Percentiles rank a stretch among this genome's conserved stretches.
phyloP scores from a whole-genome alignment of 345 rosid genomes.

The Carallia brachiata region DNA sequence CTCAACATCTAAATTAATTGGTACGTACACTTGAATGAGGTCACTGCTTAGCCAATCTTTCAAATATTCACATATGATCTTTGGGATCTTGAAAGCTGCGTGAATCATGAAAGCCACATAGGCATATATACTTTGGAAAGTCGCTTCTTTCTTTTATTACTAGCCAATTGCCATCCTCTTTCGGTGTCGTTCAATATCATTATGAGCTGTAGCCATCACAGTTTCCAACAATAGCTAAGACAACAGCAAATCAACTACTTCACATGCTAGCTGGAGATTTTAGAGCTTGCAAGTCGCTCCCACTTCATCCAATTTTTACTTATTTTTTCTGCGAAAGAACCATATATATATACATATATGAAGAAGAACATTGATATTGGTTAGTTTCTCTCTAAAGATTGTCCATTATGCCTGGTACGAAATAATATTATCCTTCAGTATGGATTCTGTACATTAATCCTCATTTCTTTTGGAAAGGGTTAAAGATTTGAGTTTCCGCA shows the following conservation, averaged over 20 bases:
- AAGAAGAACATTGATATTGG: too few species aligned
- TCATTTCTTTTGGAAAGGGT: too few species aligned
- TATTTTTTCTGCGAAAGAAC: too few species aligned
- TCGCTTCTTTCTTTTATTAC: conserved; percentile 1
- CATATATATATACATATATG: too few species aligned
- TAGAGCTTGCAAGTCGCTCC: too few species aligned
- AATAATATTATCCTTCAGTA: too few species aligned
- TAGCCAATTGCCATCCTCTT: conserved; percentile 3
- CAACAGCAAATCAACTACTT: not conserved
- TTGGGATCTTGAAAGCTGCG: conserved; percentile 6
- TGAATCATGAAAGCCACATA: not conserved
- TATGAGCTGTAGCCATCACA: conserved; percentile 21
- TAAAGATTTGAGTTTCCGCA: too few species aligned
- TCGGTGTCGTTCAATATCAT: not conserved
- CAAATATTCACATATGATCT: not conserved
- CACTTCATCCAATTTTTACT: too few species aligned
- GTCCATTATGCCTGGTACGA: too few species aligned
- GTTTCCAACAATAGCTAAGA: conserved; percentile 1
- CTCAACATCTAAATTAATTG: too few species aligned
- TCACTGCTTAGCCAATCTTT: conserved; percentile 21
- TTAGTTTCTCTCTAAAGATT: too few species aligned
- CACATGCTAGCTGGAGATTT: not conserved
- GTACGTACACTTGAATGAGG: conserved; percentile 2
- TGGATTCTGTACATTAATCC: too few species aligned
- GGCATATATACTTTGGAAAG: not conserved